Percentiles rank a stretch among this genome's conserved stretches.
Evolutionary conservation across 2,329 filamentous ascomycete genomes (phyloP).

Genomic region (Cladophialophora yegresii): DNA sequence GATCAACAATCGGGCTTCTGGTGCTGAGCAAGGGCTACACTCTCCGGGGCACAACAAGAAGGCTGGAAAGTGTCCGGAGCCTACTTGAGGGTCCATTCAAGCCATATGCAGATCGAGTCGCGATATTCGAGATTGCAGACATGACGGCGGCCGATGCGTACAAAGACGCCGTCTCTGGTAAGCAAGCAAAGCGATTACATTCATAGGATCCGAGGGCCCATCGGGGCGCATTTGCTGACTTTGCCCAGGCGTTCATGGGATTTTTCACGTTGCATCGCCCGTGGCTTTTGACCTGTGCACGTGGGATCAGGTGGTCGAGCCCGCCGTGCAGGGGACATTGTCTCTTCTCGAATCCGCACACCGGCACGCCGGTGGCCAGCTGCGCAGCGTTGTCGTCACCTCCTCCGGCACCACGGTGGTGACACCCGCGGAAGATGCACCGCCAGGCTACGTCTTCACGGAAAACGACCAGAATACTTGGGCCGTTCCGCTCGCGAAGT

Average conservation of each 20-base stretch:
- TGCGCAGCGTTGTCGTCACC: not conserved
- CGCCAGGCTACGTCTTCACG: not conserved
- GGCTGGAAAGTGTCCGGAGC: not conserved
- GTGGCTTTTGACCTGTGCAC: not conserved
- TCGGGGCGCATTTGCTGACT: not conserved
- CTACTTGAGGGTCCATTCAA: not conserved
- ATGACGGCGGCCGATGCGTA: not conserved
- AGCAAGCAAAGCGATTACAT: not conserved
- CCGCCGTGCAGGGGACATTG: not conserved
- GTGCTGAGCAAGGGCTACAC: not conserved
- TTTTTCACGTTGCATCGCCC: not conserved
- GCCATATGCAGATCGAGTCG: not conserved
- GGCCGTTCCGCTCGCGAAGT: not conserved
- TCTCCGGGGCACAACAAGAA: not conserved
- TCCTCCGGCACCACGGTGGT: not conserved
- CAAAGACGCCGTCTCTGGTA: not conserved
- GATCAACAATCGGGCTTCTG: not conserved
- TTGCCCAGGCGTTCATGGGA: not conserved
- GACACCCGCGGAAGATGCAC: not conserved
- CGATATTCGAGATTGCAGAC: not conserved
- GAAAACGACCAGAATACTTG: not conserved
- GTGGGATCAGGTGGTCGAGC: not conserved
- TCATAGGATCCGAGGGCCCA: not conserved
- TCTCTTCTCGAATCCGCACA: not conserved
- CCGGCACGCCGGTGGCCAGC: not conserved